Evolutionary conservation across 202 grass and related monocot species (phyloP).

Genomic region (Bolboschoenoplectus hybrid): DNA sequence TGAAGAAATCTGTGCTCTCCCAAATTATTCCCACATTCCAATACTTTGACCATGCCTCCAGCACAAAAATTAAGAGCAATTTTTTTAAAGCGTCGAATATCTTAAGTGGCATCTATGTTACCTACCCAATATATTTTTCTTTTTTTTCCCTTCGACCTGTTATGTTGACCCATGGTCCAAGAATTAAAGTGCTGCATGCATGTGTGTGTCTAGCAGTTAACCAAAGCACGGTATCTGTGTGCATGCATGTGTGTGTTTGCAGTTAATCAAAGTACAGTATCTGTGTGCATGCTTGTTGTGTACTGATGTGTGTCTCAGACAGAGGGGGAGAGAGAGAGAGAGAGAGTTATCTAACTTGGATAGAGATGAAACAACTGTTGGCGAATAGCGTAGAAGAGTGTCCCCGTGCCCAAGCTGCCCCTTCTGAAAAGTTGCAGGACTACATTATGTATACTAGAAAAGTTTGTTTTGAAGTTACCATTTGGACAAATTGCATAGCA

Average conservation of each 20-base stretch:
- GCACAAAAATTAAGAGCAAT: not conserved
- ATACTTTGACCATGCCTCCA: not conserved
- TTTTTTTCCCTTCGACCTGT: not conserved
- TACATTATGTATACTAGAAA: slow-evolving; percentile 23
- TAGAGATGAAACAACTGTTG: slow-evolving; percentile 80
- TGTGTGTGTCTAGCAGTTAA: not conserved
- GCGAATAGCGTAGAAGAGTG: slow-evolving; percentile 68
- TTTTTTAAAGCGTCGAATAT: not conserved
- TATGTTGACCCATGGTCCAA: not conserved
- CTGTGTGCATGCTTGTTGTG: not conserved
- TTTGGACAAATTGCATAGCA: not conserved
- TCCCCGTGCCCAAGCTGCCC: slow-evolving; percentile 96
- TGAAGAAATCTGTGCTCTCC: not conserved
- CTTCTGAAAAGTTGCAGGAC: slow-evolving; percentile 62
- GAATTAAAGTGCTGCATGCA: not conserved
- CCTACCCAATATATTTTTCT: not conserved
- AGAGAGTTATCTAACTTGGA: slow-evolving; percentile 61
- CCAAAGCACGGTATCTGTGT: not conserved
- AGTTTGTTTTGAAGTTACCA: not conserved
- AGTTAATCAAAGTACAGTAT: not conserved
- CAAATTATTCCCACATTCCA: not conserved
- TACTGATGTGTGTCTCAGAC: not conserved
- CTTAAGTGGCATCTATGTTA: not conserved
- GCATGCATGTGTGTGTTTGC: not conserved
- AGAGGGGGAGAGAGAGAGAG: not conserved